These are phyloP conservation scores for Poa annua DNA, from an alignment of 176 grass and related monocot genomes.

Conservation along the genomic window DNA sequence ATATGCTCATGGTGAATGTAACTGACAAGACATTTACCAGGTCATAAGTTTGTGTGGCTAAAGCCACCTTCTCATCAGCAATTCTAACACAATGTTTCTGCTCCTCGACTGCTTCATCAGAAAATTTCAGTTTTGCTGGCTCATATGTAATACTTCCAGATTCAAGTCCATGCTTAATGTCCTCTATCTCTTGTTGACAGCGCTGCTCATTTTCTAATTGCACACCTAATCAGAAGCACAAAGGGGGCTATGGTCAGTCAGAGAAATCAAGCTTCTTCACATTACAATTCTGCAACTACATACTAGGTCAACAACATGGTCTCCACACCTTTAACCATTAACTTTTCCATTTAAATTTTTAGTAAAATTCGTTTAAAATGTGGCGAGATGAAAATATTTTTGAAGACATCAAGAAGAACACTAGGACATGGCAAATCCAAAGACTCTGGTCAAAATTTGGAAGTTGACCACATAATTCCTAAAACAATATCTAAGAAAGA, in stretches of 20 bases:
- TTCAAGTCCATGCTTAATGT: slow-evolving; percentile 76
- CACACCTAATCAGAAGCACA: slow-evolving; percentile 64
- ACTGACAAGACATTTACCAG: slow-evolving; percentile 59
- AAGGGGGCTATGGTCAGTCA: neutral
- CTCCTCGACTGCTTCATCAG: slow-evolving; percentile 88
- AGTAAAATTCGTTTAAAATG: too few relatives aligned
- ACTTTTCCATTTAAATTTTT: too few relatives aligned
- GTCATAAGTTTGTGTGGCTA: slow-evolving; percentile 95
- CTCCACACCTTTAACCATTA: too few relatives aligned
- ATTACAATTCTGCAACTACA: too few relatives aligned
- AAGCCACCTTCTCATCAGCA: slow-evolving; percentile 99
- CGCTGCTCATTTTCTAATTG: slow-evolving; percentile 90
- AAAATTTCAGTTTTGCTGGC: slow-evolving; percentile 82
- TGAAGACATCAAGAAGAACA: too few relatives aligned
- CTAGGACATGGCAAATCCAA: too few relatives aligned
- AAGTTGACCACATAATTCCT: too few relatives aligned
- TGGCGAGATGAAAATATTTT: too few relatives aligned
- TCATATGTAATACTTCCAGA: slow-evolving; percentile 79
- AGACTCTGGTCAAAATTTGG: too few relatives aligned
- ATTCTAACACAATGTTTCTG: slow-evolving; percentile 95
- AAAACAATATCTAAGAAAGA: too few relatives aligned
- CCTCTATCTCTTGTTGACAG: slow-evolving; percentile 94
- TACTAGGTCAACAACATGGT: too few relatives aligned
- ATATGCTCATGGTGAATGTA: slow-evolving; percentile 22
- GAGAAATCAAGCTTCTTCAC: too few relatives aligned